phyloP scores from a whole-genome alignment of 805 yeast species.

The Wickerhamiella allomyrinae region DNA sequence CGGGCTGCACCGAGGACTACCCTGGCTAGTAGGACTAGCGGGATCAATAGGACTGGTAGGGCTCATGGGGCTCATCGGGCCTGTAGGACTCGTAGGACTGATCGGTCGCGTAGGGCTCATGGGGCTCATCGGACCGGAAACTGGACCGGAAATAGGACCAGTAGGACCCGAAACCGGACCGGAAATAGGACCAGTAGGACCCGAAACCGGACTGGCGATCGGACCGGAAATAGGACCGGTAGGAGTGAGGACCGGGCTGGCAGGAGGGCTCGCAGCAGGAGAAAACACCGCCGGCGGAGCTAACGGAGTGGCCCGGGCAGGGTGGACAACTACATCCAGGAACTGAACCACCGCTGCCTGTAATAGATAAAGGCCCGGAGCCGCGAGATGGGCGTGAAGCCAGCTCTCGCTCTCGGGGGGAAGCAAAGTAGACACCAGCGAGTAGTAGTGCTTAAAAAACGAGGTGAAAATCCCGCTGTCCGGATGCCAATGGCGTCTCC shows the following conservation, averaged over 20 bases:
- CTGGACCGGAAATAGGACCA: no score
- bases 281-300: neutral
- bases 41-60: no score
- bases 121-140: no score
- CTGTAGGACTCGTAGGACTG: neutral
- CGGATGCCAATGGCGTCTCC: conserved; percentile 26
- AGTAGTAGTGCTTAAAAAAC: conserved; percentile 29
- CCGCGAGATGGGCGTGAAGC: conserved; percentile 13
- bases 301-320: neutral
- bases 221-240: neutral
- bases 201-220: neutral
- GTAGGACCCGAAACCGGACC: no score
- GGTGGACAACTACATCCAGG: conserved; percentile 11
- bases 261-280: neutral
- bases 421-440: conserved; percentile 20
- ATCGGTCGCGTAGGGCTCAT: neutral
- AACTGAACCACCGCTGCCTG: conserved; percentile 18
- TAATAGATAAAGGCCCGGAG: conserved; percentile 23
- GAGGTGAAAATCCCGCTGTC: conserved; percentile 28
- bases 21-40: no score
- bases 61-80: no score
- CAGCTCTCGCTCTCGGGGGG: conserved; percentile 12
- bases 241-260: neutral
- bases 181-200: no score
- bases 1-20: no score